phyloP scores from a whole-genome alignment of 129 eudicot species.

The Centella asiatica region DNA sequence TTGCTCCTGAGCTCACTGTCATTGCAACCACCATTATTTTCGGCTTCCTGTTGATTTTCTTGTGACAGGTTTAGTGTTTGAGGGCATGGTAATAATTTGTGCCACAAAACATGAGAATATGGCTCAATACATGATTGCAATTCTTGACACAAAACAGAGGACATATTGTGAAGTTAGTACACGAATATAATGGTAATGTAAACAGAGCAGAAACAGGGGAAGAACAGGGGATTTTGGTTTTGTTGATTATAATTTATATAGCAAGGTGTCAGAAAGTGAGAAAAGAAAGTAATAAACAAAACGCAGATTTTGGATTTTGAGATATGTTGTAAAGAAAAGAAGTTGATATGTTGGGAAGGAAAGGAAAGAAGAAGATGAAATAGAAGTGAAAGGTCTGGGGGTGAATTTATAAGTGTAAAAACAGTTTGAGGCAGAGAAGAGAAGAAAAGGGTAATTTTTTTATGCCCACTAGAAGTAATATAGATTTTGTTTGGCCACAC shows the following conservation, averaged over 20 bases:
- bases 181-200: slow-evolving; percentile 1
- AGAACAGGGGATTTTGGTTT: slow-evolving; percentile 11
- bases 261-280: slow-evolving; percentile 10
- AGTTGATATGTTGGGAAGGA: slow-evolving; percentile 7
- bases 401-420: slow-evolving; percentile 47
- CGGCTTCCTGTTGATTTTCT: background rate
- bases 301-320: slow-evolving; percentile 5
- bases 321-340: too few relatives aligned
- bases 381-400: slow-evolving; percentile 28
- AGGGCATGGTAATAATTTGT: slow-evolving; percentile 17
- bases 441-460: slow-evolving; percentile 14
- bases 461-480: slow-evolving; percentile 35
- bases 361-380: slow-evolving; percentile 28
- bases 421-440: slow-evolving; percentile 2
- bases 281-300: slow-evolving; percentile 6
- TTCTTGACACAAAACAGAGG: slow-evolving; percentile 43
- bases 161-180: slow-evolving; percentile 18
- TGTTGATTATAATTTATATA: background rate
- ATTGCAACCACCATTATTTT: background rate
- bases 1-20: slow-evolving; percentile 24
- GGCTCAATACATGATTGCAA: slow-evolving; percentile 55
- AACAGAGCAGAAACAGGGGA: slow-evolving; percentile 26
- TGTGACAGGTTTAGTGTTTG: slow-evolving; percentile 10
- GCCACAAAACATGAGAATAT: slow-evolving; percentile 27
- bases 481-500: slow-evolving; percentile 18